Evolutionary conservation across 176 grass and related monocot genomes (phyloP), one percentile per base, ranked within the genome.

Genomic region (Olyra latifolia): DNA sequence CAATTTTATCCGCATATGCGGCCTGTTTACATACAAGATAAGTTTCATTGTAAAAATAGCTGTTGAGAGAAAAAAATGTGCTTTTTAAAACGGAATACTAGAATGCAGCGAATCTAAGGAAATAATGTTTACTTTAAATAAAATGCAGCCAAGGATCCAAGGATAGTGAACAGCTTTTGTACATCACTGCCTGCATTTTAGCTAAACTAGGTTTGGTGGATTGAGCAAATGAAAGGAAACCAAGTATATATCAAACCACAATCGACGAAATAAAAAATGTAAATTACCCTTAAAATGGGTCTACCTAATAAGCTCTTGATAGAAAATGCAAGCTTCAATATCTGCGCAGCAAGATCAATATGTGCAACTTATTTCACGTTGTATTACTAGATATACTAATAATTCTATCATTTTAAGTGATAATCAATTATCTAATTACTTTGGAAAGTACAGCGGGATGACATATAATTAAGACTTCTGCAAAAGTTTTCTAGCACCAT

Each of bases 1-100:
- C 88, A 35, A 99, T 90, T 61, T 99, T 99, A 68, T 99, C 96
- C 15, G 87, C 89, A 47, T 99, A 99, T 4, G 90, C 87, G 29
- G 89, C 96, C 96, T 99, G 86, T 63, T 52, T 60, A 48, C 57
- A 90, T 49, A 72, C 11, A 54, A 75, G 38, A 45, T 56, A 20
- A 19, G 8, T 39, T 80, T 23, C 7, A 8, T n/a, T 44, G 12
- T 70, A 47, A 29, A 40, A 17, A 46, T n/a, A n/a, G 20, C 74
- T n/a, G 16, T 17, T 29, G 62, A 9, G 0, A 24, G 41, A 57
- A 27, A 16, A 56, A 42, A 2, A 55, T 40, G 50, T 11, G 16
- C 16, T 35, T 11, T 27, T 38, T 20, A 7, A 6, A 72, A 35
- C 25, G 8, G 50, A 49, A 4, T 23, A 69, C 3, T 10, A 73